Base-by-base conservation (phyloP, 306 rosid genomes). In the Pterocarpus macrocarpus region DNA sequence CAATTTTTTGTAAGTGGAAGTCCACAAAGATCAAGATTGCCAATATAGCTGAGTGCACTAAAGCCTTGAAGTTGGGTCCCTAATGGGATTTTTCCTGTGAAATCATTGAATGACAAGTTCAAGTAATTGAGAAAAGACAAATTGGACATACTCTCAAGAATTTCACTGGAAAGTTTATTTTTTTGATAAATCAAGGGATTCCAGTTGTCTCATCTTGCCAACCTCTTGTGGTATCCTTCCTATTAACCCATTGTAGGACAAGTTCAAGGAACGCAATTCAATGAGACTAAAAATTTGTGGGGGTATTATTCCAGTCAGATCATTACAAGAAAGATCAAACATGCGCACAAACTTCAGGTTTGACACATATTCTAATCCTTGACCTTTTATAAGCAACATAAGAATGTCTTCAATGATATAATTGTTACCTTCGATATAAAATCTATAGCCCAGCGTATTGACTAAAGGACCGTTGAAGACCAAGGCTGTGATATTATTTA, bases 91-190 rank as follows among this genome's bases (percentile, higher is more conserved):
- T n/a, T n/a, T n/a, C n/a, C n/a, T n/a, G n/a, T n/a, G n/a, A 84
- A 71, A 59, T 70, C 49, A 68, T 87, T 87, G 79, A 58, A 66
- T 3, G 88, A 82, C 15, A 87, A 55, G 72, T 87, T 82, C 7
- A 87, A 64, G 17, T 28, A 58, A 49, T 8, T 35, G 2, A 84
- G 64, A n/a, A 84, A 79, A 32, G 72, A 65, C 2, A 78, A 43
- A 0, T 7, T 17, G 13, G 80, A 47, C 76, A 87, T 70, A 47
- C 68, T 50, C 1, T 16, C 34, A 33, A 88, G 88, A 12, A 87
- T 87, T 65, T 83, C 52, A 5, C 88, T 85, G 0, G 41, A 59
- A 1, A 87, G 59, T n/a, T 45, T 9, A 58, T 84, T 82, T 2
- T 11, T 11, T 33, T 30, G 86, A 84, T 2, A 81, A 41, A 52